Base-by-base conservation (phyloP, 495 filamentous ascomycete species). In the Pyrenopolyporus hunteri region DNA sequence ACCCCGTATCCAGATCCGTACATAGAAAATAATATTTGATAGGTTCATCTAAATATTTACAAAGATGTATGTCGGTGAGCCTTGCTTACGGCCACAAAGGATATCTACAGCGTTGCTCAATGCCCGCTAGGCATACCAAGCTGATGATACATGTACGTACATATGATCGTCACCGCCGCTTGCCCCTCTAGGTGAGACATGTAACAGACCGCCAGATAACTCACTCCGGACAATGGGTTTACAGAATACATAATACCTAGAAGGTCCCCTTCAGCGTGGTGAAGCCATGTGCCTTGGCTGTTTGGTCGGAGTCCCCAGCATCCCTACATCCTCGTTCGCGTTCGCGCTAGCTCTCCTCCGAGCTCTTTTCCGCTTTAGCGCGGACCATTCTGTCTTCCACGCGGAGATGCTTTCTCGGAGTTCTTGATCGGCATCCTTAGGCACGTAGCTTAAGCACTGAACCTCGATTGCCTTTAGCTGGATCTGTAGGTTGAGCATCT, bases 381-480 rank as follows among this genome's bases (percentile, higher is more conserved):
- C 46, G 4, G 68, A 54, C 75, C 75, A 80, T 44, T 81, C 78
- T 13, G 67, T 50, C 57, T 77, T 78, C 76, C 77, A 80, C 31
- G 74, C 73, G 43, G 73, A 68, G 46, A 81, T 80, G 62, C 73
- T 73, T 49, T 71, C 67, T 57, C 73, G 62, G 51, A 81, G 59
- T 28, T 79, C 79, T 22, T 70, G 64, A 54, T 81, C 78, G 4
- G 63, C 67, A 39, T 69, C 70, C 10, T 69, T 56, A 3, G 73
- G 77, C 19, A 78, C 72, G 51, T 75, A 74, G 53, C 73, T 70
- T 19, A 73, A 46, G 47, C 72, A 76, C 40, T 83, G 75, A 6
- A 79, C 75, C 72, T 85, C 78, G 59, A 85, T 75, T 42, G 80
- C 78, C 22, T 81, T 76, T 19, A 85, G 73, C 59, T 79, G 74